phyloP scores from a whole-genome alignment of 768 basidiomycete genomes.

The Suillus sp. region DNA sequence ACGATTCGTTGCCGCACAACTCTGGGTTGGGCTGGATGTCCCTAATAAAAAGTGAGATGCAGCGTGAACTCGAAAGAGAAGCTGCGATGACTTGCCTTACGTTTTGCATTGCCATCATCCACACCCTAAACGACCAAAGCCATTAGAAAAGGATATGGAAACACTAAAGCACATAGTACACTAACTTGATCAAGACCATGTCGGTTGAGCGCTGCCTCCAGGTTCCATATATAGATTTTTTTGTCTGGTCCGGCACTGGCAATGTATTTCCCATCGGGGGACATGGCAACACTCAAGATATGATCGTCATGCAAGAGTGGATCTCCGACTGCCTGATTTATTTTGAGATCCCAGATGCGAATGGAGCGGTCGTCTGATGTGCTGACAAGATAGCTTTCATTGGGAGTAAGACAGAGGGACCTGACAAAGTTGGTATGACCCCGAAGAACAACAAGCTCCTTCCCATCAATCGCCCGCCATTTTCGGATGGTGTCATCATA shows the following conservation, averaged over 20 bases:
- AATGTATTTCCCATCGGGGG: slow-evolving; percentile 76
- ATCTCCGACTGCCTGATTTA: slow-evolving; percentile 21
- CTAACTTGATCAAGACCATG: too few species aligned
- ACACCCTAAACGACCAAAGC: too few species aligned
- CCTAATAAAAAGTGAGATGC: too few species aligned
- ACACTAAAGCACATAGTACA: too few species aligned
- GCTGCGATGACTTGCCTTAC: too few species aligned
- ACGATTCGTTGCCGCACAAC: neutral
- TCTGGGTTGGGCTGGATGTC: too few species aligned
- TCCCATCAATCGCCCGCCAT: neutral
- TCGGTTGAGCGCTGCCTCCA: slow-evolving; percentile 41
- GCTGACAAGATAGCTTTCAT: neutral
- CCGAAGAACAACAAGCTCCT: neutral
- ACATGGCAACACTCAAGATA: slow-evolving; percentile 74
- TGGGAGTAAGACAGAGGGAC: neutral
- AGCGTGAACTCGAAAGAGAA: too few species aligned
- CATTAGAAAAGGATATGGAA: too few species aligned
- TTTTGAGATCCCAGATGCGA: neutral
- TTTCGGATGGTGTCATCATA: neutral
- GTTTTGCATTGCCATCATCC: too few species aligned
- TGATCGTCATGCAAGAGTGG: slow-evolving; percentile 78
- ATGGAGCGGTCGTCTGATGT: neutral
- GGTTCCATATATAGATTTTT: slow-evolving; percentile 61
- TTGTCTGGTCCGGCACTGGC: slow-evolving; percentile 83
- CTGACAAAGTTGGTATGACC: neutral